Percentiles rank a stretch among this genome's conserved stretches.
These are phyloP conservation scores for Podospora pseudopauciseta DNA, from an alignment of 495 filamentous ascomycete species.

Conservation along the genomic window DNA sequence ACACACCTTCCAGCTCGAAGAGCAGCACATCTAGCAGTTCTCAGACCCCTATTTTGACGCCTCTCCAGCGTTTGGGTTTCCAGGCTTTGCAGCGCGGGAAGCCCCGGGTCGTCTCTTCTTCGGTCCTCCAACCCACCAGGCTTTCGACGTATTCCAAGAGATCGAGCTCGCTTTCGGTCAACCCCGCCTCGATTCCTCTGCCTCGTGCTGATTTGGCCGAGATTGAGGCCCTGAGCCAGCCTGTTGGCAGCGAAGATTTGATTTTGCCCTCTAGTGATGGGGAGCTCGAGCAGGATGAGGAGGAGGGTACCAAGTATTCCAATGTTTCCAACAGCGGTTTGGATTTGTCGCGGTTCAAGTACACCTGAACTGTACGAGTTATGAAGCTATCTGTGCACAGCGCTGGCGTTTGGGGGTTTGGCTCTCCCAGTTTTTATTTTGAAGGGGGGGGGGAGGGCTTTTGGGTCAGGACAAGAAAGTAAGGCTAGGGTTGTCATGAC, in stretches of 20 bases:
- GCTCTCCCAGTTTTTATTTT: conserved; percentile 8
- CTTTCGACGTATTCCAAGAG: conserved; percentile 23
- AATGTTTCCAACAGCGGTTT: conserved; percentile 29
- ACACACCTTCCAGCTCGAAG: conserved; percentile 18
- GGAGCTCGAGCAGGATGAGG: conserved; percentile 45
- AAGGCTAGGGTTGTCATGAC: not conserved
- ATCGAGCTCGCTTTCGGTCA: conserved; percentile 30
- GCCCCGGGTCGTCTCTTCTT: conserved; percentile 36
- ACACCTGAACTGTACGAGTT: conserved; percentile 32
- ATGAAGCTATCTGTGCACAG: not conserved
- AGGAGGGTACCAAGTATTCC: not conserved
- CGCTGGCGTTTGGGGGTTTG: conserved; percentile 5
- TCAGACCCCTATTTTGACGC: conserved; percentile 33
- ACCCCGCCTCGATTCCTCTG: conserved; percentile 42
- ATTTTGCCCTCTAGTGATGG: conserved; percentile 68
- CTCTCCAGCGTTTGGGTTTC: conserved; percentile 46
- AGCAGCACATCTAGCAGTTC: conserved; percentile 23
- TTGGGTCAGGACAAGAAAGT: not conserved
- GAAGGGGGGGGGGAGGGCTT: not conserved
- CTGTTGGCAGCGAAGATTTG: conserved; percentile 71
- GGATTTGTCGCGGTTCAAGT: conserved; percentile 55
- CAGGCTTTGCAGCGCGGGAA: conserved; percentile 38
- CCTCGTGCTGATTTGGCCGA: conserved; percentile 41
- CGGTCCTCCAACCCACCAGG: conserved; percentile 19
- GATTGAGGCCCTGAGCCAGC: conserved; percentile 36